Base-by-base conservation (phyloP, 805 yeast genomes). In the Lipomyces yamanashiensis region DNA sequence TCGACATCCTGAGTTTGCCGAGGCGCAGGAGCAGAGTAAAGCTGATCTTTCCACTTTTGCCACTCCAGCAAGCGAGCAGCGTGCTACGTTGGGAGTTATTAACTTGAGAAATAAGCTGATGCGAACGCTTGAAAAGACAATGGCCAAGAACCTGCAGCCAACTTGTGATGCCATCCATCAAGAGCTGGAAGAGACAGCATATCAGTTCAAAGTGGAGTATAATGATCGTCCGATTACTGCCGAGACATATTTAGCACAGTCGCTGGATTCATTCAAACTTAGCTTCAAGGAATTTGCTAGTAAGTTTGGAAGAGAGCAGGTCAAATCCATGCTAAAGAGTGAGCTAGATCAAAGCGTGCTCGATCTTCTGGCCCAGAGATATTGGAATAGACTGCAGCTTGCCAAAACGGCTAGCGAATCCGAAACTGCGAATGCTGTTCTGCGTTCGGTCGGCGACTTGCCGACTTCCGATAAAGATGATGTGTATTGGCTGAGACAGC, bases 221-320 rank as follows among this genome's bases (percentile, higher is more conserved):
- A 95, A 95, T 74, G 99, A 95, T 76, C 84, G 98, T 59, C 90
- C 88, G 41, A 80, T 95, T 67, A 95, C 99, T 0, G 96, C 98
- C 15, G 95, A 92, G 72, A 90, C 96, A 63, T 95, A 95, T 73
- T 81, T 95, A 70, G 96, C 98, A 23, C 93, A 90, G 73, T 90
- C 95, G 61, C 85, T 95, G 40, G 99, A 95, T 75, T 79, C 89
- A 55, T 81, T 96, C 72, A 95, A 95, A 75, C 80, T 89, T 45
- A 87, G 91, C 0, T 87, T 93, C 63, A 93, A 95, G 74, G 97
- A 93, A 67, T 83, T 96, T 69, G 87, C 92, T 70, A 87, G 86
- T 65, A 83, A 84, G 62, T 91, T 93, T 72, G 91, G 96, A 2
- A 82, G 98, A 67, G 85, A 85, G 36, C 97, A 95, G 72, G 81